Evolutionary conservation across 2,329 filamentous ascomycete species (phyloP).

Genomic region (Botryotinia calthae): DNA sequence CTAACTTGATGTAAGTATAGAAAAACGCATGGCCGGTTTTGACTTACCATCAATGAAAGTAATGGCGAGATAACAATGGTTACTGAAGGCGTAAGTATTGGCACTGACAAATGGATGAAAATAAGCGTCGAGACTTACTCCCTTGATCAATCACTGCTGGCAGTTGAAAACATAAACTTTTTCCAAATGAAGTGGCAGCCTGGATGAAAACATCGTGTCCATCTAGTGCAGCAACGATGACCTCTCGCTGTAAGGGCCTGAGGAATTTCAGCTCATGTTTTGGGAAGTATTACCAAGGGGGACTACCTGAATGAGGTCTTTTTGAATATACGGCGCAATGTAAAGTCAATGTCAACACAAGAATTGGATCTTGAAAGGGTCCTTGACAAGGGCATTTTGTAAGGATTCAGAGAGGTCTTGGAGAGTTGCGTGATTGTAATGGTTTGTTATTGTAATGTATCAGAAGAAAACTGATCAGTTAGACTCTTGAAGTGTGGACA

Average conservation of each 20-base stretch:
- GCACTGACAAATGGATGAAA: background rate
- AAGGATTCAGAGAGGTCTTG: background rate
- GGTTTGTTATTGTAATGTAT: background rate
- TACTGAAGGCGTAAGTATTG: constrained; percentile 49
- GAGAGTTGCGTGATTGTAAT: background rate
- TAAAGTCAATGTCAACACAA: constrained; percentile 68
- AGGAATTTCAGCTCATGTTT: constrained; percentile 21
- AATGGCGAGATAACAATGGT: constrained; percentile 89
- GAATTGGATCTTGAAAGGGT: constrained; percentile 48
- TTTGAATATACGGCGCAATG: constrained; percentile 68
- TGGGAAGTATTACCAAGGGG: background rate
- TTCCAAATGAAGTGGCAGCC: constrained; percentile 86
- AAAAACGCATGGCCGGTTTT: background rate
- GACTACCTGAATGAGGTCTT: constrained; percentile 68
- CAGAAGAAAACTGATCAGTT: background rate
- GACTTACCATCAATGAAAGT: constrained; percentile 78
- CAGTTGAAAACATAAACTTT: constrained; percentile 89
- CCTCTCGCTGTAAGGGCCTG: constrained; percentile 82
- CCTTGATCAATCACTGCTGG: constrained; percentile 85
- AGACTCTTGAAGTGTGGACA: background rate
- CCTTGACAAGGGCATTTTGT: constrained; percentile 42
- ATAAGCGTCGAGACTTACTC: constrained; percentile 54
- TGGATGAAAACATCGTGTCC: constrained; percentile 92
- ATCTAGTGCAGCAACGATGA: constrained; percentile 76
- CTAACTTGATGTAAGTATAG: constrained; percentile 43